Evolutionary conservation across 352 stramenopile genomes (phyloP), one percentile per base, ranked within the genome.

Genomic region (Hyaloperonospora arabidopsidis): DNA sequence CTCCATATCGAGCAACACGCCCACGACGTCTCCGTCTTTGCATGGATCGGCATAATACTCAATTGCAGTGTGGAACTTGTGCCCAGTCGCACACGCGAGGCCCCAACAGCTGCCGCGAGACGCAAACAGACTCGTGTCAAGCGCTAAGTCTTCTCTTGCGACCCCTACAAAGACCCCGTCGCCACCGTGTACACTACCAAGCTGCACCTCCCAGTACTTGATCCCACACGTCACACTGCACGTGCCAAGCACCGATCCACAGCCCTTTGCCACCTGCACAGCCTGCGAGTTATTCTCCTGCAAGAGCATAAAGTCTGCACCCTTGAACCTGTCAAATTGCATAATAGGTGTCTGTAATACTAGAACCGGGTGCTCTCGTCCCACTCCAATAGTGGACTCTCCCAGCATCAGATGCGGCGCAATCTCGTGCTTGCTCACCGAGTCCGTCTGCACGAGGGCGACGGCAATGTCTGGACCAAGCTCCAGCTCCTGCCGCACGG

Each of bases 201-300:
- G 49, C 54, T 85, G 54, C 10, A 87, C 74, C 52, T 93, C 79
- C 82, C 82, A 93, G 63, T 93, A 93, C 65, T 89, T 90, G 52
- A 89, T 68, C 2, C 79, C 82, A 49, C 75, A 74, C 11, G 62
- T 49, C 12, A 89, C 60, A 21, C 84, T 67, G 10, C 57, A 69
- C 34, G 78, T 86, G 38, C 76, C 76, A 15, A 89, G 45, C 6
- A 90, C 70, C 0, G 76, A 84, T 5, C 74, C 78, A 50, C 74
- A 82, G 0, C 82, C 82, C 49, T 86, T 80, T 0, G 68, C 69
- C 17, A 84, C 63, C 44, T 90, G 82, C 22, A 83, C 68, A 5
- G 69, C 77, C 4, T 52, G 57, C 1, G 71, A 70, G 40, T 75
- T 64, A 11, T 69, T 69, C 35, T 91, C 78, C 43, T 86, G 72